phyloP scores from a whole-genome alignment of 768 basidiomycete species.

The Trametes punicea region DNA sequence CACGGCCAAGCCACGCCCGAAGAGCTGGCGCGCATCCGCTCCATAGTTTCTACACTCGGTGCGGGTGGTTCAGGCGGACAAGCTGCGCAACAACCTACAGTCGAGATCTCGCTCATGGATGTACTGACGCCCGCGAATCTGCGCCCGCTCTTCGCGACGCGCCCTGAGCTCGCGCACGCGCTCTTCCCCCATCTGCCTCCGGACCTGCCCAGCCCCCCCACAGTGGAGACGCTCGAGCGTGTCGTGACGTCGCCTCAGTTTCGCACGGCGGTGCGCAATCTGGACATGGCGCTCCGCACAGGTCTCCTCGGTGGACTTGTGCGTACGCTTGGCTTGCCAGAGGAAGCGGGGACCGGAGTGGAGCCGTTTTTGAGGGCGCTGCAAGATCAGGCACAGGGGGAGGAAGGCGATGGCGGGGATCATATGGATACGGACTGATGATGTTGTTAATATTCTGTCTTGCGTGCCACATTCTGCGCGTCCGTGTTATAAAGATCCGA shows the following conservation, averaged over 20 bases:
- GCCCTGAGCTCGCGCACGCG: slow-evolving; percentile 64
- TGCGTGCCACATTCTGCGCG: too few species aligned
- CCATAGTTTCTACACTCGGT: slow-evolving; percentile 40
- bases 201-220: slow-evolving; percentile 67
- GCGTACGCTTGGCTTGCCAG: slow-evolving; percentile 74
- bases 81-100: neutral
- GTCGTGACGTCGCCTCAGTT: slow-evolving; percentile 85
- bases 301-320: slow-evolving; percentile 77
- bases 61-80: slow-evolving; percentile 19
- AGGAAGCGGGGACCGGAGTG: slow-evolving; percentile 77
- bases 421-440: slow-evolving; percentile 78
- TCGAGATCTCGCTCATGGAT: slow-evolving; percentile 69
- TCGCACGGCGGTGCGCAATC: slow-evolving; percentile 69
- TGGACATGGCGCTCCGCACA: slow-evolving; percentile 83
- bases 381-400: slow-evolving; percentile 63
- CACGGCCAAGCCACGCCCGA: slow-evolving; percentile 46
- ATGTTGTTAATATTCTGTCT: too few species aligned
- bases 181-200: slow-evolving; percentile 83
- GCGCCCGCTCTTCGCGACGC: slow-evolving; percentile 62
- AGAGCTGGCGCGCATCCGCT: slow-evolving; percentile 59
- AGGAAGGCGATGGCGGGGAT: slow-evolving; percentile 42
- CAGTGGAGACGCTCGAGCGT: slow-evolving; percentile 63
- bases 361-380: slow-evolving; percentile 79
- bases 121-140: slow-evolving; percentile 74
- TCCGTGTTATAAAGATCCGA: neutral